These are phyloP conservation scores for Pecoramyces ruminantium DNA, from an alignment of 192 early-diverging fungal species.

Conservation along the genomic window DNA sequence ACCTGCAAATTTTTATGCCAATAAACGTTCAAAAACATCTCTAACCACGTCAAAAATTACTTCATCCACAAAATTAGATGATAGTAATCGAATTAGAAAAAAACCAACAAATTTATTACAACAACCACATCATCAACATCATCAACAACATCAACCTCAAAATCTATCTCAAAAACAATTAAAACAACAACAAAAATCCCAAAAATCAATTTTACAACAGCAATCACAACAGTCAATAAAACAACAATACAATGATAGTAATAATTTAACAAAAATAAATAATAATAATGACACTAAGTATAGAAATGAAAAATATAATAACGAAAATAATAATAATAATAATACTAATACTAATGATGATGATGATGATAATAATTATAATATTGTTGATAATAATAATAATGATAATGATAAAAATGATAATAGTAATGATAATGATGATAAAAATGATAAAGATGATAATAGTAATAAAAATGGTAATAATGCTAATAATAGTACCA, in stretches of 20 bases:
- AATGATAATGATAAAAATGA: too few species aligned
- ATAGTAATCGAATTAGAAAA: background rate
- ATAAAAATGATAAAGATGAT: too few species aligned
- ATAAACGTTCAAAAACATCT: background rate
- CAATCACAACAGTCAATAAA: too few species aligned
- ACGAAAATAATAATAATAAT: background rate
- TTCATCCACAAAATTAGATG: background rate
- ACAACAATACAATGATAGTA: too few species aligned
- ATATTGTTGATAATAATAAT: background rate
- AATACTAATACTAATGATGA: background rate
- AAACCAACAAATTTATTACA: background rate
- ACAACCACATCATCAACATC: background rate
- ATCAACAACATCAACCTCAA: background rate
- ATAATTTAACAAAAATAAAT: too few species aligned
- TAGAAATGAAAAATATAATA: background rate
- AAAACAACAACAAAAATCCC: too few species aligned
- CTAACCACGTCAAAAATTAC: background rate
- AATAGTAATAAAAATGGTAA: too few species aligned
- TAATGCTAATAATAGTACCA: background rate
- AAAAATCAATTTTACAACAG: too few species aligned
- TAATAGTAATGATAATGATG: too few species aligned
- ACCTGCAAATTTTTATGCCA: background rate
- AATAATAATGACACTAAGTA: too few species aligned
- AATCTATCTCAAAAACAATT: too few species aligned
- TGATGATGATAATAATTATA: background rate